A percentile compares a stretch with the other conserved stretches of the same genome.
Conservation (phyloP, 345 rosid genomes). For the Pugionium cornutum region DNA sequence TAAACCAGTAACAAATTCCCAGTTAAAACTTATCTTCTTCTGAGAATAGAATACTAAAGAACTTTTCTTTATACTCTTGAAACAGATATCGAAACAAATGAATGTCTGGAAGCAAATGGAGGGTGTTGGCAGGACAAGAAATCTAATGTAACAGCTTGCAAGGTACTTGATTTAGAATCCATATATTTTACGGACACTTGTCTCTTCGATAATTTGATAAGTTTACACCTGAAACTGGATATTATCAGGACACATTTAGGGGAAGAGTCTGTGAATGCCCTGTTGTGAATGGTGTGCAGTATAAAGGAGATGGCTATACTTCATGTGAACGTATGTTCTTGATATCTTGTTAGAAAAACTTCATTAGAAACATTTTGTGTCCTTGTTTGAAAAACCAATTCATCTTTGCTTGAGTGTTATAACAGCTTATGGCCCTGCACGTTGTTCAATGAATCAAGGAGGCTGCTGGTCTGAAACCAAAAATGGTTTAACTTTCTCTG, state of each 20-base stretch:
- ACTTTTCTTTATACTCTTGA: not conserved
- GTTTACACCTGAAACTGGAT: slow-evolving; percentile 17
- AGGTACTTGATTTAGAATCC: slow-evolving; percentile 47
- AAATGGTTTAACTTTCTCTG: slow-evolving; percentile 64
- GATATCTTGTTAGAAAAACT: not conserved
- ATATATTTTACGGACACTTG: not conserved
- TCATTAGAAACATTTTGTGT: no score
- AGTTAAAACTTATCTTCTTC: not conserved
- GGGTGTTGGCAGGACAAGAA: slow-evolving; percentile 85
- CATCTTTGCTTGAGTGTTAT: not conserved
- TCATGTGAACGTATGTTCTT: slow-evolving; percentile 71
- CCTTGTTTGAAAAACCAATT: no score
- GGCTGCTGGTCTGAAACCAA: slow-evolving; percentile 92
- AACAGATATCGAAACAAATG: slow-evolving; percentile 81
- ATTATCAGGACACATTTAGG: slow-evolving; percentile 83
- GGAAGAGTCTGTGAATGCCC: slow-evolving; percentile 97
- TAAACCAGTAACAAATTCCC: slow-evolving; percentile 10
- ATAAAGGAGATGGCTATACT: slow-evolving; percentile 88
- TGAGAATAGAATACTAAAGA: slow-evolving; percentile 12
- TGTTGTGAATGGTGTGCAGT: slow-evolving; percentile 79
- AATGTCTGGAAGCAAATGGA: slow-evolving; percentile 79
- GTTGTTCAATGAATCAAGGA: slow-evolving; percentile 74
- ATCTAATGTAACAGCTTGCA: slow-evolving; percentile 83
- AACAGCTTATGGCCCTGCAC: slow-evolving; percentile 80
- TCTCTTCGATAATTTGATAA: not conserved